Evolutionary conservation across 2,329 filamentous ascomycete species (phyloP), one percentile per base, ranked within the genome.

Genomic region (Talaromyces funiculosus): DNA sequence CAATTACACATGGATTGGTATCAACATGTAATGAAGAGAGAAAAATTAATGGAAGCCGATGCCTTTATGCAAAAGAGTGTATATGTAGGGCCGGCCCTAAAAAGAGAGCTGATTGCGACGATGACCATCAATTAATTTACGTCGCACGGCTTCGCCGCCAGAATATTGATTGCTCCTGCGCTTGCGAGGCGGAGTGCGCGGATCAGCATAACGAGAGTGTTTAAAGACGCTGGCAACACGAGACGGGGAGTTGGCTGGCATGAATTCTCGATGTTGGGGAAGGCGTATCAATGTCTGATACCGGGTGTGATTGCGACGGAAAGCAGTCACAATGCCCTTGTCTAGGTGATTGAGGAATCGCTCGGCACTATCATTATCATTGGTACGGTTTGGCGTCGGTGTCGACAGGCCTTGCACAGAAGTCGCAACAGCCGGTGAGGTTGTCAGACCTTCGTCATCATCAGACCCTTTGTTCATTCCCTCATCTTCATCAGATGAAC

Each of bases 241-340:
- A 31, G 75, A 71, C 1, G 75, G 75, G 4, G 75, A 77, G 59
- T 77, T 77, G 42, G 76, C 72, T 7, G 76, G 74, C 73, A 78
- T 73, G 64, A 78, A 74, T 65, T 78, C 73, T 53, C 73, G 71
- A 64, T 79, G 74, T 60, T 78, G 74, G 26, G 76, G 78, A 79
- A 73, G 72, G 65, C 79, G 75, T 67, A 80, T 75, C 68, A 79
- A 68, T 62, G 80, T 70, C 67, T 81, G 74, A 69, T 83, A 77
- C 63, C 77, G 72, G 69, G 76, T 77, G 67, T 82, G 79, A 64
- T 83, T 83, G 43, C 78, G 80, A 60, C 89, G 89, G 80, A 94
- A 95, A 1, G 90, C 88, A 38, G 89, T 89, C 37, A 94, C 89
- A 14, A 88, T 84, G 60, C 86, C 84, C 65, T 85, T 84, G 67